Conservation (phyloP, 1,284 basidiomycete species). For the Mycena sp. region DNA sequence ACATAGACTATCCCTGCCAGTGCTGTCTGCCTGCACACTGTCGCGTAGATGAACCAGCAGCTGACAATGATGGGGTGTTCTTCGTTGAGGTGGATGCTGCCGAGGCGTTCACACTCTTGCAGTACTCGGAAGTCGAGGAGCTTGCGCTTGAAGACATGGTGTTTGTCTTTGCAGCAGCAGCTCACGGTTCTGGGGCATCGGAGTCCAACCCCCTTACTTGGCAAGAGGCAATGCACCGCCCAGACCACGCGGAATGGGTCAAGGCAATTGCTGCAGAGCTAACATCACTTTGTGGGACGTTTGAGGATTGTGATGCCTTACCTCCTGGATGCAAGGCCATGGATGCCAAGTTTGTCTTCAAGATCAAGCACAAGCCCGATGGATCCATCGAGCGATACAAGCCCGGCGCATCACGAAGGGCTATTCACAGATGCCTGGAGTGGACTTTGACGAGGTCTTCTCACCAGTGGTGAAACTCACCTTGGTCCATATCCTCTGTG, state of each 20-base stretch:
- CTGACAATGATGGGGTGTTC: background rate
- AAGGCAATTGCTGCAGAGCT: slow-evolving; percentile 3
- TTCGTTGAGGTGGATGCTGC: slow-evolving; percentile 1
- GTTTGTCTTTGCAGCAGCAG: slow-evolving; percentile 2
- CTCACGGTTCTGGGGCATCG: background rate
- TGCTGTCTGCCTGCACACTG: background rate
- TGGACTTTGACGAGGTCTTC: slow-evolving; percentile 47
- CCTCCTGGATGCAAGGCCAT: slow-evolving; percentile 5
- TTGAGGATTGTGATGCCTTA: slow-evolving; percentile 7
- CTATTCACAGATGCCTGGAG: slow-evolving; percentile 33
- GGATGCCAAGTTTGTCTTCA: slow-evolving; percentile 13
- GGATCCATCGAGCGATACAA: slow-evolving; percentile 4
- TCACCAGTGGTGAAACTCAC: too few species aligned
- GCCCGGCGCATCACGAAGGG: slow-evolving; percentile 40
- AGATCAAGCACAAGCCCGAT: slow-evolving; percentile 1
- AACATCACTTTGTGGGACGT: background rate
- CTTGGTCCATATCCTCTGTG: slow-evolving; percentile 35
- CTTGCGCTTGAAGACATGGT: background rate
- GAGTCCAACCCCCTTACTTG: background rate
- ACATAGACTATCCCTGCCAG: background rate
- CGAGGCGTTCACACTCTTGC: background rate
- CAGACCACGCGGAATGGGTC: background rate
- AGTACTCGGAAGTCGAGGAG: slow-evolving; percentile 1
- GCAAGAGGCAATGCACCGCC: slow-evolving; percentile 1
- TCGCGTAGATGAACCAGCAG: background rate